Evolutionary conservation across 305 asterid species (phyloP).

Genomic region (Solanum chacoense): DNA sequence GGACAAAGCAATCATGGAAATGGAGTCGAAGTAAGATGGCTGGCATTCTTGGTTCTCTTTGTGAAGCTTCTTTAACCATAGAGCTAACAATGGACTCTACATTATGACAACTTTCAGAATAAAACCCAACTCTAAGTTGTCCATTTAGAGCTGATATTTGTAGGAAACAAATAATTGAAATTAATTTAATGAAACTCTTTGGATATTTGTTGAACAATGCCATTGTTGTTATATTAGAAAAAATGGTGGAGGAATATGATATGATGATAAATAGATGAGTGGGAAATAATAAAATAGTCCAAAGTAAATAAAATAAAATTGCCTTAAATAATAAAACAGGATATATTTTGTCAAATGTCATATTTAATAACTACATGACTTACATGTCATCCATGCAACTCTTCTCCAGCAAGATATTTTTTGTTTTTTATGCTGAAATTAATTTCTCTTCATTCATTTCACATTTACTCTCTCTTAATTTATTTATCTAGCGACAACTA

Average conservation of each 20-base stretch:
- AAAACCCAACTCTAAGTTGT: conserved; percentile 23
- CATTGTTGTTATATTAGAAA: neutral
- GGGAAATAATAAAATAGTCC: neutral
- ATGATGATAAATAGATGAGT: neutral
- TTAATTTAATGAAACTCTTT: neutral
- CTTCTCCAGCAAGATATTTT: neutral
- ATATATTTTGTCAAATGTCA: neutral
- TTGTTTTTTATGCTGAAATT: neutral
- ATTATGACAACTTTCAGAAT: conserved; percentile 29
- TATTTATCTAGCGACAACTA: neutral
- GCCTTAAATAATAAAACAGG: neutral
- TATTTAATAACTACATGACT: neutral
- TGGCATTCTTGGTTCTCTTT: conserved; percentile 8
- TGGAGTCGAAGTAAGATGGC: conserved; percentile 26
- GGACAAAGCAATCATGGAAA: conserved; percentile 30
- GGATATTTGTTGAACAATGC: neutral
- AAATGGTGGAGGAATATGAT: neutral
- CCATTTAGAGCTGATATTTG: conserved; percentile 2
- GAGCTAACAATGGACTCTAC: conserved; percentile 28
- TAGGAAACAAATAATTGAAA: neutral
- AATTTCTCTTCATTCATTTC: neutral
- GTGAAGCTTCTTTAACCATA: conserved; percentile 20
- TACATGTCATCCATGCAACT: conserved; percentile 5
- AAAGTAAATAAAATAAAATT: neutral
- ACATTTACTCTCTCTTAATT: neutral